phyloP scores from a whole-genome alignment of 1,139 yeast species.

The Pichia sp. region DNA sequence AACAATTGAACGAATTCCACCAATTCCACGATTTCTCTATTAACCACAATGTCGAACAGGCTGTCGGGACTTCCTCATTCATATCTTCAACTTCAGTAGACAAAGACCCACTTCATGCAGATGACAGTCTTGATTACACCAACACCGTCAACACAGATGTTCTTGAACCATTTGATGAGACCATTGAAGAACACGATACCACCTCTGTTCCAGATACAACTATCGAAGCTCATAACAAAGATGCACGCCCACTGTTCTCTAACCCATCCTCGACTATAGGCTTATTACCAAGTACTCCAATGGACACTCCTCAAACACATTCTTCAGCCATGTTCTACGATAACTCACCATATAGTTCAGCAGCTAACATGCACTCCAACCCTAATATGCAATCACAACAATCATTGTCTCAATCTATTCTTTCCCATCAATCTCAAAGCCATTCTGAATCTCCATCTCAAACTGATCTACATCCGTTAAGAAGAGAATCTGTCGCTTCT shows the following conservation, averaged over 20 bases:
- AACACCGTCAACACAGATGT: neutral
- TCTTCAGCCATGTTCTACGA: neutral
- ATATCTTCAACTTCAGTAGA: too few species aligned
- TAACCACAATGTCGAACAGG: too few species aligned
- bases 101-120: too few species aligned
- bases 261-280: neutral
- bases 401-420: neutral
- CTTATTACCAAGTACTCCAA: neutral
- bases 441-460: neutral
- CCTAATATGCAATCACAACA: neutral
- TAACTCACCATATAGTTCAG: neutral
- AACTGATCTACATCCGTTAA: neutral
- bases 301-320: neutral
- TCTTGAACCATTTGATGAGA: neutral
- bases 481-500: conserved; percentile 6
- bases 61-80: too few species aligned
- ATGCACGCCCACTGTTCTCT: neutral
- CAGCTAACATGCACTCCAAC: too few species aligned
- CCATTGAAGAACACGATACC: neutral
- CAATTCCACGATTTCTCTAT: neutral
- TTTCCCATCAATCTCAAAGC: too few species aligned
- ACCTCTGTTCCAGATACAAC: neutral
- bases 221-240: neutral
- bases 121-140: too few species aligned
- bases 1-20: neutral